Evolutionary conservation across 2,329 filamentous ascomycete species (phyloP).

Genomic region (Colletotrichum tanaceti): DNA sequence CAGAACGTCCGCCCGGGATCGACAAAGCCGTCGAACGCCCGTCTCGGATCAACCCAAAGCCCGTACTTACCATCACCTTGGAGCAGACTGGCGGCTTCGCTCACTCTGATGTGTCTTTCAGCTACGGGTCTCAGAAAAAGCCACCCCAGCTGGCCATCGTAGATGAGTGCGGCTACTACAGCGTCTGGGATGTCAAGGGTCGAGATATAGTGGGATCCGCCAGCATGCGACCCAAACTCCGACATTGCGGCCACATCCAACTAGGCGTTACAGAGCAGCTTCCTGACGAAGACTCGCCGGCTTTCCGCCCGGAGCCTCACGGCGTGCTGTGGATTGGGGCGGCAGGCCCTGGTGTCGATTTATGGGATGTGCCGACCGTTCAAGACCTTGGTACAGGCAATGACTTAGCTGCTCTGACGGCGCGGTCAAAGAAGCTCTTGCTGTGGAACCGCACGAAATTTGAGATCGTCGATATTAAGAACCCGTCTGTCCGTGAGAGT

Average conservation of each 20-base stretch:
- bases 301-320: conserved; percentile 52
- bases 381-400: conserved; percentile 31
- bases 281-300: conserved; percentile 45
- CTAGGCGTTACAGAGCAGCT: conserved; percentile 52
- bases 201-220: conserved; percentile 51
- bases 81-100: conserved; percentile 64
- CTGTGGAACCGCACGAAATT: conserved; percentile 53
- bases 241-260: conserved; percentile 57
- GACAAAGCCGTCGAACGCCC: conserved; percentile 46
- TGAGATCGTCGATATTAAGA: conserved; percentile 52
- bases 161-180: conserved; percentile 75
- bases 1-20: conserved; percentile 38
- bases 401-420: conserved; percentile 24
- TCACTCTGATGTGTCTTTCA: conserved; percentile 75
- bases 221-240: conserved; percentile 49
- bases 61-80: conserved; percentile 63
- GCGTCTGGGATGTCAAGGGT: conserved; percentile 69
- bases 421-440: conserved; percentile 44
- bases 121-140: conserved; percentile 59
- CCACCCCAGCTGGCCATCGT: conserved; percentile 74
- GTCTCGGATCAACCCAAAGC: conserved; percentile 67
- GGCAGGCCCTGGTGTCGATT: conserved; percentile 41
- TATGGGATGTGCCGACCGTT: conserved; percentile 43
- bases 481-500: conserved; percentile 43
- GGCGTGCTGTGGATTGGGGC: conserved; percentile 57